phyloP scores from a whole-genome alignment of 176 grass and related monocot species.

The Triticum dicoccoides region DNA sequence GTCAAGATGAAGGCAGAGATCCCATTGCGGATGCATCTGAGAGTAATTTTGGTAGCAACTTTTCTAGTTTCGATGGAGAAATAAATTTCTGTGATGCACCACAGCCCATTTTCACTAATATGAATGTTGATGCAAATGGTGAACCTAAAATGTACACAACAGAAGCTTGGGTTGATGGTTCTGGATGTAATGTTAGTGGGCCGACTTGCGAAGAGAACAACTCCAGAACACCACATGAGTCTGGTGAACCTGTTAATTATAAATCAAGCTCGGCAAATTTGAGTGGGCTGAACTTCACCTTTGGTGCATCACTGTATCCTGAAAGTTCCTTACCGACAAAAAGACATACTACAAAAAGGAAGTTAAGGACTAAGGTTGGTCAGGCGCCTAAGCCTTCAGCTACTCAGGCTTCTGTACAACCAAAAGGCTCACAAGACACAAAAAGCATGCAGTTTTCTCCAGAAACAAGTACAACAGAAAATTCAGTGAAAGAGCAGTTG shows the following conservation, averaged over 20 bases:
- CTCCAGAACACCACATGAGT: neutral
- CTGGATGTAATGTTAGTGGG: slow-evolving; percentile 1
- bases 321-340: slow-evolving; percentile 27
- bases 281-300: slow-evolving; percentile 41
- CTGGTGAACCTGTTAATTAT: slow-evolving; percentile 24
- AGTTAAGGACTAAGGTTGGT: slow-evolving; percentile 48
- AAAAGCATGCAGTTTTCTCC: slow-evolving; percentile 28
- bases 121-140: slow-evolving; percentile 17
- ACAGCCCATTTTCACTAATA: slow-evolving; percentile 36
- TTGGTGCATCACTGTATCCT: slow-evolving; percentile 31
- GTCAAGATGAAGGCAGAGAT: slow-evolving; percentile 30
- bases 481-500: slow-evolving; percentile 27
- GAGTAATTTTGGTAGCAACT: slow-evolving; percentile 37
- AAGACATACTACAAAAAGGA: slow-evolving; percentile 68
- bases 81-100: slow-evolving; percentile 15
- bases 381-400: slow-evolving; percentile 31
- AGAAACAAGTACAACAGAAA: slow-evolving; percentile 36
- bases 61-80: slow-evolving; percentile 48
- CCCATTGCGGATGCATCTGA: slow-evolving; percentile 24
- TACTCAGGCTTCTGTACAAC: slow-evolving; percentile 25
- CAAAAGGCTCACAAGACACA: slow-evolving; percentile 34
- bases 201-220: slow-evolving; percentile 25
- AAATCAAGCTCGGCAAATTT: slow-evolving; percentile 34
- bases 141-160: slow-evolving; percentile 2
- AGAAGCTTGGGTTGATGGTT: slow-evolving; percentile 34